These are phyloP conservation scores for Leccinum olivaceopallidum DNA, from an alignment of 768 basidiomycete species.

Conservation along the genomic window DNA sequence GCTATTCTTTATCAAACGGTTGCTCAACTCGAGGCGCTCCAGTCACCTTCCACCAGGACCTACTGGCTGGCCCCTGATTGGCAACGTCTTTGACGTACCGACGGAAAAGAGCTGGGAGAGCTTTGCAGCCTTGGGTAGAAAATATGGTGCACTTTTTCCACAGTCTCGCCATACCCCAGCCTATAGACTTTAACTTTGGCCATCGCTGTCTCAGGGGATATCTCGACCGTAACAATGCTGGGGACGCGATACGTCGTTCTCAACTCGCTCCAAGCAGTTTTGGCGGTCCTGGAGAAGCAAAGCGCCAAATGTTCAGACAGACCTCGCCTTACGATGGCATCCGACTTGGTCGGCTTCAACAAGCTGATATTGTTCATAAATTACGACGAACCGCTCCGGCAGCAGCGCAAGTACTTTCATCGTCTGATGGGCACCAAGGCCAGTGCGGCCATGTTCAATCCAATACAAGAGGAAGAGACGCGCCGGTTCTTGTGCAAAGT, in stretches of 20 bases:
- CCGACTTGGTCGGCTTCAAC: slow-evolving; percentile 20
- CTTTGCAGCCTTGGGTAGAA: slow-evolving; percentile 52
- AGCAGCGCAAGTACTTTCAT: slow-evolving; percentile 15
- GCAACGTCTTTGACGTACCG: slow-evolving; percentile 56
- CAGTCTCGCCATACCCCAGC: neutral
- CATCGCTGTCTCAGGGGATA: slow-evolving; percentile 18
- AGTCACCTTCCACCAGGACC: slow-evolving; percentile 23
- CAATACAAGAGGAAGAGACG: slow-evolving; percentile 22
- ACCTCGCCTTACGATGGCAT: slow-evolving; percentile 17
- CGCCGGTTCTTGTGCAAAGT: slow-evolving; percentile 20
- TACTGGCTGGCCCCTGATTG: slow-evolving; percentile 42
- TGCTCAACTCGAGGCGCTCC: slow-evolving; percentile 3
- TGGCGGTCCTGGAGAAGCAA: slow-evolving; percentile 53
- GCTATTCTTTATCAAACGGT: slow-evolving; percentile 6
- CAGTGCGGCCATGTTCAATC: slow-evolving; percentile 10
- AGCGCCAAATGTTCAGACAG: slow-evolving; percentile 50
- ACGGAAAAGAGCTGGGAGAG: slow-evolving; percentile 49
- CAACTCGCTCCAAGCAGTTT: slow-evolving; percentile 44
- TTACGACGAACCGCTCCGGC: slow-evolving; percentile 11
- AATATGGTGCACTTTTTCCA: slow-evolving; percentile 42
- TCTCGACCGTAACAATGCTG: slow-evolving; percentile 32
- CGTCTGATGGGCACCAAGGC: slow-evolving; percentile 15
- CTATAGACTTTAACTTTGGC: slow-evolving; percentile 9
- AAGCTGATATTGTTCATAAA: slow-evolving; percentile 9
- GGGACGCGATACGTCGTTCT: slow-evolving; percentile 51